Base-by-base conservation (phyloP, 805 yeast genomes). In the Zygosaccharomyces lentus region DNA sequence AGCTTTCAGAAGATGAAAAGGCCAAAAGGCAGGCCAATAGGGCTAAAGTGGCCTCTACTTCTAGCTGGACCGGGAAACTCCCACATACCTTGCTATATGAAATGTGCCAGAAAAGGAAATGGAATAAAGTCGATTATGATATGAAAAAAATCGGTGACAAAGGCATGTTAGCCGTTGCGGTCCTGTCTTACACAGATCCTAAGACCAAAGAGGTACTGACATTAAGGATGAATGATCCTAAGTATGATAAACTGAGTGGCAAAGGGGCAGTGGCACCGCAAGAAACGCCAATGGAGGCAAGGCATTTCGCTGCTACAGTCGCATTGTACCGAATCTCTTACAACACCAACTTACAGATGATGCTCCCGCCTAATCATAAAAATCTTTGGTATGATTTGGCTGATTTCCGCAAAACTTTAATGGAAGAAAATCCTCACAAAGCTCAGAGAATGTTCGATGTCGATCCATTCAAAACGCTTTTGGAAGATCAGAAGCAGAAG, bases 61-160 rank as follows among this genome's bases (percentile, higher is more conserved):
- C 81, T 37, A 87, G 91, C 24, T 89, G 96, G 96, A 89, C 96
- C 0, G 99, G 99, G 1, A 91, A 91, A 57, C 71, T 91, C 12
- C 98, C 99, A 0, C 88, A 86, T 2, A 81, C 93, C 0, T 66
- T 91, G 13, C 73, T 91, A 4, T 87, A 87, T 58, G 99, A 91
- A 59, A 83, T 81, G 52, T 85, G 93, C 51, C 96, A 87, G 62
- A 85, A 83, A 61, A 80, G 77, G 48, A 87, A 88, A 65, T 91
- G 99, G 99, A 84, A 82, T 48, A 83, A 82, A 53, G 95, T 87
- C 3, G 81, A 76, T 17, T 87, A 87, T 54, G 90, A 86, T 40
- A 82, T 84, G 85, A 74, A 59, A 42, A 72, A 69, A 50, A 66
- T 65, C 3, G 68, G 69, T 16, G 71, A 69, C 23, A 62, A 66